Evolutionary conservation across 2,329 filamentous ascomycete species (phyloP).

Genomic region (Trichoderma arundinaceum): DNA sequence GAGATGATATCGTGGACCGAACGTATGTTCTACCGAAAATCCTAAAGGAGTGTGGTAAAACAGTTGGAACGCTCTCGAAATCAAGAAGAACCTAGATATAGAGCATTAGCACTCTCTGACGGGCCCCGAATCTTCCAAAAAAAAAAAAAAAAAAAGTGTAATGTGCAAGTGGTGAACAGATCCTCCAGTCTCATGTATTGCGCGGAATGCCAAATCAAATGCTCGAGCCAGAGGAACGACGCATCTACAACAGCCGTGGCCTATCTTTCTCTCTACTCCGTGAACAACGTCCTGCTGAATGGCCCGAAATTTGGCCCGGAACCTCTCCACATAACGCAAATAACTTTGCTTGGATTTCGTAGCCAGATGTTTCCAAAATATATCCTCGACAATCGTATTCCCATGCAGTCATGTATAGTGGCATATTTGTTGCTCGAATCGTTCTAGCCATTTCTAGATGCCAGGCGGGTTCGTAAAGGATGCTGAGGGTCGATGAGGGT

Average conservation of each 20-base stretch:
- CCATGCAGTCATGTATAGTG: too few species aligned
- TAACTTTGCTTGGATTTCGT: too few species aligned
- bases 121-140: too few species aligned
- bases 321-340: too few species aligned
- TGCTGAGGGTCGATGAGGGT: too few species aligned
- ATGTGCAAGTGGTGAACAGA: background rate
- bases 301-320: background rate
- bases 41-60: slow-evolving; percentile 50
- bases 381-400: too few species aligned
- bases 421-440: too few species aligned
- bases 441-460: too few species aligned
- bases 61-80: slow-evolving; percentile 50
- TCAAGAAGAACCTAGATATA: slow-evolving; percentile 48
- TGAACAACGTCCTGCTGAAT: background rate
- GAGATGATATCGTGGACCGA: slow-evolving; percentile 40
- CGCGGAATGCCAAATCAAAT: background rate
- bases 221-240: background rate
- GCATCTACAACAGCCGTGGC: background rate
- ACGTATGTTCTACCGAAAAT: slow-evolving; percentile 48
- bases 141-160: too few species aligned
- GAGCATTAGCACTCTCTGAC: slow-evolving; percentile 36
- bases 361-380: background rate
- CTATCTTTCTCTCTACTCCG: background rate
- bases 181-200: background rate
- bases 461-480: too few species aligned